phyloP scores from a whole-genome alignment of 495 filamentous ascomycete genomes.

The Cladorrhinum samala region DNA sequence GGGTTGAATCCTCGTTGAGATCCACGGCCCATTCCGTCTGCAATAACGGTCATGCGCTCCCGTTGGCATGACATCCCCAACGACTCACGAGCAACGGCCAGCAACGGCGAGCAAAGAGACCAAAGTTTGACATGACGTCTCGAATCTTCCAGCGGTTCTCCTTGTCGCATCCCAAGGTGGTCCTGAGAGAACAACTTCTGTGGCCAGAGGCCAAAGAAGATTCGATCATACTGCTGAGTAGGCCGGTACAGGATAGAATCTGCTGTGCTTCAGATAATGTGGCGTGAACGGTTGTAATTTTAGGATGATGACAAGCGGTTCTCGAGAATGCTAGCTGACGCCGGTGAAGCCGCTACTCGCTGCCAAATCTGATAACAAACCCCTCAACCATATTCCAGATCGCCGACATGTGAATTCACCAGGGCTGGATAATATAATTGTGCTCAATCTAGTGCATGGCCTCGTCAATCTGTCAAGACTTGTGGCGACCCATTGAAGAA shows the following conservation, averaged over 20 bases:
- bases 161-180: too few species aligned
- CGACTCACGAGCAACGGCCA: background rate
- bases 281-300: too few species aligned
- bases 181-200: too few species aligned
- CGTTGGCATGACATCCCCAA: background rate
- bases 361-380: background rate
- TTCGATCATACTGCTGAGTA: too few species aligned
- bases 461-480: background rate
- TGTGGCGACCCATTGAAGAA: too few species aligned
- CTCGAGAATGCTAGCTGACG: too few species aligned
- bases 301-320: too few species aligned
- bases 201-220: too few species aligned
- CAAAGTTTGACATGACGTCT: background rate
- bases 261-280: too few species aligned
- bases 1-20: background rate
- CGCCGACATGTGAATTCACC: background rate
- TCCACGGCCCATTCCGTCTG: too few species aligned
- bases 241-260: too few species aligned
- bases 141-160: background rate
- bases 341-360: background rate
- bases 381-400: background rate
- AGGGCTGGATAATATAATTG: background rate
- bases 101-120: too few species aligned
- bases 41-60: background rate
- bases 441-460: background rate